Evolutionary conservation across 352 stramenopile species (phyloP).

Genomic region (Blastocystis sp.): DNA sequence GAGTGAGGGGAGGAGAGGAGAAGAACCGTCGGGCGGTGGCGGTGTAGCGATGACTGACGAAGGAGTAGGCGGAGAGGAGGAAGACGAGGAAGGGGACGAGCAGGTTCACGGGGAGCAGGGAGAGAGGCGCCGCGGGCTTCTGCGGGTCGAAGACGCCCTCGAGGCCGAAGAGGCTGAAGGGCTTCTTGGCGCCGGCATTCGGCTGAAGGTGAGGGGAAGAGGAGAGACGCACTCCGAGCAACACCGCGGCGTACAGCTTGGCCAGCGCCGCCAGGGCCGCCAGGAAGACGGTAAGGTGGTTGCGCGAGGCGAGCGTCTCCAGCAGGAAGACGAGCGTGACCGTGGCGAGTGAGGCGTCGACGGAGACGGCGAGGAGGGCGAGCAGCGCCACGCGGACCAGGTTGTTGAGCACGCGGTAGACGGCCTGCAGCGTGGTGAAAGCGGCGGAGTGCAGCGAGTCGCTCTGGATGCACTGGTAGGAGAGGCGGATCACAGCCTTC

Average conservation of each 20-base stretch:
- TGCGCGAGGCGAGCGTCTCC: neutral
- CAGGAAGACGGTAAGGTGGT: neutral
- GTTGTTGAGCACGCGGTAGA: neutral
- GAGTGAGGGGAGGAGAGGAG: neutral
- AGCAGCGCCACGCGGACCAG: neutral
- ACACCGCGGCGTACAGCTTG: neutral
- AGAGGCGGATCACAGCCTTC: neutral
- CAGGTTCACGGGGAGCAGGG: neutral
- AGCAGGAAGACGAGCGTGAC: neutral
- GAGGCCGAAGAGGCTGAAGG: neutral
- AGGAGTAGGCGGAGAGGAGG: neutral
- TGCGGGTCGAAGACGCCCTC: neutral
- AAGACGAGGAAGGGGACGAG: neutral
- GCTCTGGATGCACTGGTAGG: neutral
- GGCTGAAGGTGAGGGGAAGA: neutral
- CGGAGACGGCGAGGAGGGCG: neutral
- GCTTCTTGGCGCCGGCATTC: neutral
- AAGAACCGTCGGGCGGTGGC: neutral
- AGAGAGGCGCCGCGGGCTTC: neutral
- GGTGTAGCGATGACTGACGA: neutral
- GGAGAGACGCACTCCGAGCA: neutral
- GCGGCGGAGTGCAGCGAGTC: neutral
- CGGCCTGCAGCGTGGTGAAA: neutral
- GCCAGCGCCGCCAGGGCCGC: neutral
- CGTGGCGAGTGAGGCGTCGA: neutral